These are phyloP conservation scores for Chytriomyces sp. DNA, from an alignment of 192 early-diverging fungal species.

Conservation along the genomic window DNA sequence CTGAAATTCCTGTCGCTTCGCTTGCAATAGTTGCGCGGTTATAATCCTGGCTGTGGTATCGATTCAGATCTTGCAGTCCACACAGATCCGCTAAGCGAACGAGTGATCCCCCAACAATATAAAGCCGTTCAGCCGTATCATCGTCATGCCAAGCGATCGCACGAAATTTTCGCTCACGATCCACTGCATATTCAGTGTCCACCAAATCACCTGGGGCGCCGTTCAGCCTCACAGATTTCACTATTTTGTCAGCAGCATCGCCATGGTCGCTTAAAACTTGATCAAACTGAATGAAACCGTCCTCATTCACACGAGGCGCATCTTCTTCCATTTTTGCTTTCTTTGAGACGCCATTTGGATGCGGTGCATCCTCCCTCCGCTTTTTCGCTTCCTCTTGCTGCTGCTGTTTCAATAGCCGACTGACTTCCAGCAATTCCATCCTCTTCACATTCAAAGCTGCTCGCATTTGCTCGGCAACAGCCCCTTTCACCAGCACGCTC, in stretches of 20 bases:
- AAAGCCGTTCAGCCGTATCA: constrained; percentile 8
- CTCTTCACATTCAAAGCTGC: background rate
- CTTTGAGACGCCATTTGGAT: background rate
- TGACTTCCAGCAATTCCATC: constrained; percentile 1
- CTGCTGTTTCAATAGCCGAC: background rate
- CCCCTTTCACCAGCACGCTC: constrained; percentile 1
- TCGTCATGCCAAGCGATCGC: constrained; percentile 6
- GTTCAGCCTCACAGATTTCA: background rate
- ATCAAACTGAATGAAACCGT: constrained; percentile 18
- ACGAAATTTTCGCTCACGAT: constrained; percentile 9
- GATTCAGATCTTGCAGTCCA: constrained; percentile 3
- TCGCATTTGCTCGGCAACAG: constrained; percentile 9
- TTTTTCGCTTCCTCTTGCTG: background rate
- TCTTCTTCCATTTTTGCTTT: background rate
- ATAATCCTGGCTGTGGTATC: background rate
- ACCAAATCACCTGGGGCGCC: background rate
- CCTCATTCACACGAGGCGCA: background rate
- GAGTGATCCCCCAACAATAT: background rate
- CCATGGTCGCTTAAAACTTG: background rate
- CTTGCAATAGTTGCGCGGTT: no score
- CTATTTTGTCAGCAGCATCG: background rate
- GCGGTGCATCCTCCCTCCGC: background rate
- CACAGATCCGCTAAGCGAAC: background rate
- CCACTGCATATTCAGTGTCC: background rate
- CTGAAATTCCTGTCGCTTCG: background rate